These are phyloP conservation scores for Hyphopichia khmerensis DNA, from an alignment of 1,139 yeast genomes.

Conservation along the genomic window DNA sequence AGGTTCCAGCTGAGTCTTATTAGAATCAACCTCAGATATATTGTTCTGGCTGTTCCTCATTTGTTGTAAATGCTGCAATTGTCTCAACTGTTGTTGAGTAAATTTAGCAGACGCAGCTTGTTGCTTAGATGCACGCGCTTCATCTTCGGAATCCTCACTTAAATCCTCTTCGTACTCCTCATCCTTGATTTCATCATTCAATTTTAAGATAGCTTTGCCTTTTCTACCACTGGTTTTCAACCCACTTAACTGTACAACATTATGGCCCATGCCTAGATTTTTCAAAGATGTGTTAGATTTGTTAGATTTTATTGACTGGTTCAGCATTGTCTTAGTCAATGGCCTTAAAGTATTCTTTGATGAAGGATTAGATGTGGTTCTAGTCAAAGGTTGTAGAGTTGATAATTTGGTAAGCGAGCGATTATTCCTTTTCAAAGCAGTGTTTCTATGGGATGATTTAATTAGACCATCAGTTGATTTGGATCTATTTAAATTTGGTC, in stretches of 20 bases:
- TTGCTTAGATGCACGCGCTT: background rate
- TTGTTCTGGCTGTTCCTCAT: background rate
- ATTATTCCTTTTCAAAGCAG: conserved; percentile 33
- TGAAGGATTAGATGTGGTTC: conserved; percentile 33
- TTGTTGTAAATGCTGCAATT: background rate
- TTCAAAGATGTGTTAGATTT: conserved; percentile 38
- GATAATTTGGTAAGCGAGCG: conserved; percentile 38
- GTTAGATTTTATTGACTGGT: conserved; percentile 28
- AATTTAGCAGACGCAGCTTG: background rate
- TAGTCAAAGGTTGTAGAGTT: conserved; percentile 41
- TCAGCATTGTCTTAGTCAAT: conserved; percentile 37
- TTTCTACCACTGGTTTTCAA: conserved; percentile 39
- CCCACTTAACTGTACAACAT: conserved; percentile 18
- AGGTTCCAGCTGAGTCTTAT: background rate
- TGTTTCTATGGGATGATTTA: conserved; percentile 17
- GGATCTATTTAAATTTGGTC: conserved; percentile 41
- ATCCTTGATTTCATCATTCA: conserved; percentile 32
- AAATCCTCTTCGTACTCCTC: conserved; percentile 31
- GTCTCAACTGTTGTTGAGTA: background rate
- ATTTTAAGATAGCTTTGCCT: conserved; percentile 40
- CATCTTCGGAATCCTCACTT: conserved; percentile 11
- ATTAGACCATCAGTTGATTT: conserved; percentile 45
- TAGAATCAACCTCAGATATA: background rate
- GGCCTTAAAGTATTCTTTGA: conserved; percentile 29
- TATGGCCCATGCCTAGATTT: conserved; percentile 15